Evolutionary conservation across 73 alveolate genomes (phyloP), one percentile per base, ranked within the genome.

Genomic region (Halteria grandinella): DNA sequence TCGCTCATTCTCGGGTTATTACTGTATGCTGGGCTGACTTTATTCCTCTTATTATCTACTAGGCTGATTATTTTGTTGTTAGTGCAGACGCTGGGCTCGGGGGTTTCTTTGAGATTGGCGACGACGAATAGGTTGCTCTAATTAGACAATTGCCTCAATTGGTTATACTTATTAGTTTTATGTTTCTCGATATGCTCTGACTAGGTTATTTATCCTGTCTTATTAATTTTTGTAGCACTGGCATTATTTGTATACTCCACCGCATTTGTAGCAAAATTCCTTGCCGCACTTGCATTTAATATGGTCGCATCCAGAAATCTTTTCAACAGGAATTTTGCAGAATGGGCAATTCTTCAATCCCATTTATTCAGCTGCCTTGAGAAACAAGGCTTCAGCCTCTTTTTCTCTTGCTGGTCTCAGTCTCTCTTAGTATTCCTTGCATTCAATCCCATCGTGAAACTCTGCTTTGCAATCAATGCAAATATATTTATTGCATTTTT

Each of bases 251-350:
- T 48, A 70, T 8, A 8, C n/a, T 0, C 81, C 63, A 37, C 97
- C 97, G 49, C 97, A 90, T 49, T 58, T 41, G 75, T 90, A 90
- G 44, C 97, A 90, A 58, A 90, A 90, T 54, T 90, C 86, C 36
- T 69, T 60, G 3, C 95, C 93, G 53, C 97, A 90, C 43, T 93
- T 86, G 58, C 97, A 90, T 52, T 49, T 86, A 95, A 90, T 90
- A 81, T 90, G 97, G 55, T 90, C 77, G 57, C 97, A 90, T 52
- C 98, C 98, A 15, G 77, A 88, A 50, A 75, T 73, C 76, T 80
- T 92, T 75, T 89, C 96, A 32, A 89, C 97, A 94, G 94, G 86
- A 55, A 63, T 73, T 57, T 86, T 85, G 66, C 97, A 89, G 48
- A 53, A 79, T 15, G 94, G 89, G 24, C 97, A 89, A 71, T 75